Evolutionary conservation across 2,329 filamentous ascomycete genomes (phyloP), one percentile per base, ranked within the genome.

Genomic region (Volutella citrinella): DNA sequence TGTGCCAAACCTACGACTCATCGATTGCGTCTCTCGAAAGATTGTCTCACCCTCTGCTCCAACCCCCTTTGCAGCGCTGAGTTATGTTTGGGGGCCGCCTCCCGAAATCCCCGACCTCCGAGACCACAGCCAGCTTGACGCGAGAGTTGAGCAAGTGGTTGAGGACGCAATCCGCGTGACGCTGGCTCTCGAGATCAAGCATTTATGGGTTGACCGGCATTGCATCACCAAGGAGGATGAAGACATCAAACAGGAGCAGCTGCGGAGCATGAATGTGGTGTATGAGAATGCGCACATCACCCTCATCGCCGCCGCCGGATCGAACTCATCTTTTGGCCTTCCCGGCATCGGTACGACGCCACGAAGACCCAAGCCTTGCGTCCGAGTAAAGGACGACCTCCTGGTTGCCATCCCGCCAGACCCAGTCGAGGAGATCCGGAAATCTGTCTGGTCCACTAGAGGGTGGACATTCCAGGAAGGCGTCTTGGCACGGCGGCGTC

Each of bases 51-150:
- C n/a, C n/a, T n/a, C n/a, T n/a, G n/a, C n/a, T n/a, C n/a, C n/a
- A n/a, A n/a, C n/a, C n/a, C n/a, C n/a, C n/a, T n/a, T n/a, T n/a
- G n/a, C n/a, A n/a, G 28, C 37, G 3, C 29, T 40, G 13, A 40
- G 37, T 14, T 40, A 36, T 29, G 32, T 36, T 10, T 32, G 24
- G 32, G 37, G 28, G n/a, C n/a, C n/a, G n/a, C n/a, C n/a, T n/a
- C n/a, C n/a, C n/a, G n/a, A n/a, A n/a, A n/a, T n/a, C n/a, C n/a
- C n/a, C n/a, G n/a, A n/a, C n/a, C n/a, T n/a, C n/a, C n/a, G n/a
- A n/a, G n/a, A n/a, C n/a, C n/a, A 18, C 16, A 36, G 10, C 25
- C 19, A 3, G 28, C 34, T 8, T 11, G 19, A 15, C 19, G 22
- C 14, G 19, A 7, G 4, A 3, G 14, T 7, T n/a, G 29, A 12